Evolutionary conservation across 2,329 filamentous ascomycete genomes (phyloP).

Genomic region (Lachnellula hyalina): DNA sequence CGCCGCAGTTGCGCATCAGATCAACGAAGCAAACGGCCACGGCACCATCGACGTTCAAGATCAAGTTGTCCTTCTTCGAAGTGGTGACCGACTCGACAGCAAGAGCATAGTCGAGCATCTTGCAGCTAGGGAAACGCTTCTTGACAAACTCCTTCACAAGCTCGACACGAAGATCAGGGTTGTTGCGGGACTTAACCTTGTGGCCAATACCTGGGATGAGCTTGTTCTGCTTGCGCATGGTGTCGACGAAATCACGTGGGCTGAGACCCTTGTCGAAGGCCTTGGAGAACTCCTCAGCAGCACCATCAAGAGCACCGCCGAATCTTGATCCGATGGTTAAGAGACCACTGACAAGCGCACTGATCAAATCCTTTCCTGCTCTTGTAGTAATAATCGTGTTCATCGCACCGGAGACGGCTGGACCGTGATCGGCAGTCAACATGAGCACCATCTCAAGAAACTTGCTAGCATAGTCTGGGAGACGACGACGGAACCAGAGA

Average conservation of each 20-base stretch:
- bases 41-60: slow-evolving; percentile 97
- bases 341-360: slow-evolving; percentile 89
- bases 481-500: slow-evolving; percentile 97
- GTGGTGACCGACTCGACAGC: slow-evolving; percentile 97
- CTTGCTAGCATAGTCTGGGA: slow-evolving; percentile 93
- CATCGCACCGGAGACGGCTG: slow-evolving; percentile 98
- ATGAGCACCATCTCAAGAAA: slow-evolving; percentile 99
- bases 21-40: slow-evolving; percentile 99
- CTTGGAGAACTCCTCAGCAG: slow-evolving; percentile 96
- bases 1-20: slow-evolving; percentile 93
- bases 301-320: slow-evolving; percentile 95
- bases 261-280: slow-evolving; percentile 97
- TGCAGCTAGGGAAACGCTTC: slow-evolving; percentile 95
- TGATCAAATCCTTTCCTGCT: slow-evolving; percentile 98
- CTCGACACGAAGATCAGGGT: slow-evolving; percentile 98
- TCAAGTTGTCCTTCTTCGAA: slow-evolving; percentile 99
- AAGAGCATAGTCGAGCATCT: slow-evolving; percentile 97
- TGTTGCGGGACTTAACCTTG: slow-evolving; percentile 99
- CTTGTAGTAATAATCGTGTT: slow-evolving; percentile 99
- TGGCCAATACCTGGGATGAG: slow-evolving; percentile 99
- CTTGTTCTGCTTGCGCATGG: slow-evolving; percentile 99
- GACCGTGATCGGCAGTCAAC: slow-evolving; percentile 98
- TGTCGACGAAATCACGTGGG: slow-evolving; percentile 98
- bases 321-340: slow-evolving; percentile 97
- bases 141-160: slow-evolving; percentile 98